Conservation (phyloP, 495 filamentous ascomycete genomes). For the Choiromyces venosus region DNA sequence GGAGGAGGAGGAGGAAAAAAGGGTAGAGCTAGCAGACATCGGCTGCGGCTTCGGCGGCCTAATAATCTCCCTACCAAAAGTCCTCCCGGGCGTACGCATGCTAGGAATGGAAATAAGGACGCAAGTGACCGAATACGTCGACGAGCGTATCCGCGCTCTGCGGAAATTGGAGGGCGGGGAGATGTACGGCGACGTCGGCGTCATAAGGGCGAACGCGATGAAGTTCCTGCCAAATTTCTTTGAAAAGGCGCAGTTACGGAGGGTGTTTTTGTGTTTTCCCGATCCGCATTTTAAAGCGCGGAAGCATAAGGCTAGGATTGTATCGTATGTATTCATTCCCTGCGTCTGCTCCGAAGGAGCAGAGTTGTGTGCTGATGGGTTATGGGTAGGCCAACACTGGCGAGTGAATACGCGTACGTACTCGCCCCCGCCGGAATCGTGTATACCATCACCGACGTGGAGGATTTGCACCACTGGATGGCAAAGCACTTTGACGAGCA, state of each 20-base stretch:
- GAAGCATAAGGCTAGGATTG: slow-evolving; percentile 94
- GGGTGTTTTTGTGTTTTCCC: slow-evolving; percentile 96
- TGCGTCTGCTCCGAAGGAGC: background rate
- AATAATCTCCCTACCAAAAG: slow-evolving; percentile 74
- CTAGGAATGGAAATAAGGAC: slow-evolving; percentile 87
- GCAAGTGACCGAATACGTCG: slow-evolving; percentile 81
- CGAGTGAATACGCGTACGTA: slow-evolving; percentile 88
- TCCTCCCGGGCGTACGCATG: slow-evolving; percentile 74
- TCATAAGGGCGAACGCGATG: slow-evolving; percentile 90
- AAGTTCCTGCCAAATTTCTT: slow-evolving; percentile 98
- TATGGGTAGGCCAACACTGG: slow-evolving; percentile 56
- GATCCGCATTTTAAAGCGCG: slow-evolving; percentile 97
- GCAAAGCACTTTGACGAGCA: slow-evolving; percentile 71
- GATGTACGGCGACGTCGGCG: slow-evolving; percentile 77
- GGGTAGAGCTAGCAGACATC: slow-evolving; percentile 92
- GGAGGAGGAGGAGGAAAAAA: slow-evolving; percentile 46
- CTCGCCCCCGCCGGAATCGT: slow-evolving; percentile 74
- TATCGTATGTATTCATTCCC: slow-evolving; percentile 49
- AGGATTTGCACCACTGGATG: slow-evolving; percentile 92
- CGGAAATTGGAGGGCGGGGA: slow-evolving; percentile 51
- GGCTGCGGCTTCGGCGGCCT: slow-evolving; percentile 94
- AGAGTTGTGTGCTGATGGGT: slow-evolving; percentile 10
- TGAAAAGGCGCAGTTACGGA: slow-evolving; percentile 49
- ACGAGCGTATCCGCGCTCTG: slow-evolving; percentile 75
- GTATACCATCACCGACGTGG: slow-evolving; percentile 96